Base-by-base conservation (phyloP, 345 rosid genomes). In the Isatis tinctoria region DNA sequence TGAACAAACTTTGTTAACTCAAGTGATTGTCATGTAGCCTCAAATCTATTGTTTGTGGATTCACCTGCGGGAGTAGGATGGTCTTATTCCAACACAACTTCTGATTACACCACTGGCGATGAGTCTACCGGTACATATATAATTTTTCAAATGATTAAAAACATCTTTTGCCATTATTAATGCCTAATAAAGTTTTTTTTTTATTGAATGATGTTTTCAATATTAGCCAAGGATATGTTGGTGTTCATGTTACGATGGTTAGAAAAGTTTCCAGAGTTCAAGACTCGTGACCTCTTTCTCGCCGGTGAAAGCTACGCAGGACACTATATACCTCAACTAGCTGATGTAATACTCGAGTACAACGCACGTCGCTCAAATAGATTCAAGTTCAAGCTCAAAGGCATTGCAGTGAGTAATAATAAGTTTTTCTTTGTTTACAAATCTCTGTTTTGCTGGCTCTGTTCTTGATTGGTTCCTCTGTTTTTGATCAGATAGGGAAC, bases 261-360 rank as follows among this genome's bases (percentile, higher is more conserved):
- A 57, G 78, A 88, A 57, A 94, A 88, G 80, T 94, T 94, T 78
- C 97, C 96, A 5, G 85, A 78, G 22, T 85, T 80, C 80, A 90
- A 83, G 80, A 77, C 91, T 28, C 81, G 70, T 27, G 78, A 80
- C 37, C 69, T 94, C 64, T 88, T 94, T 74, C 97, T 94, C 20
- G 85, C 93, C 0, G 98, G 98, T 47, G 98, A 94, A 82, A 91
- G 98, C 85, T 90, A 94, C 71, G 97, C 98, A 82, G 97, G 98
- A 76, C 97, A 94, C 74, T 94, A 90, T 77, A 82, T 94, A 60
- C 98, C 98, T 20, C 97, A 90, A 79, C 70, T 94, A 81, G 90
- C 96, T 41, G 86, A 85, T 40, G 82, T 78, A 44, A 82, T 91
- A 18, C 84, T 94, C 27, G 81, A 94, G 72, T 87, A 94, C 68